phyloP scores from a whole-genome alignment of 2,329 filamentous ascomycete species.

The Pseudogymnoascus sp. region DNA sequence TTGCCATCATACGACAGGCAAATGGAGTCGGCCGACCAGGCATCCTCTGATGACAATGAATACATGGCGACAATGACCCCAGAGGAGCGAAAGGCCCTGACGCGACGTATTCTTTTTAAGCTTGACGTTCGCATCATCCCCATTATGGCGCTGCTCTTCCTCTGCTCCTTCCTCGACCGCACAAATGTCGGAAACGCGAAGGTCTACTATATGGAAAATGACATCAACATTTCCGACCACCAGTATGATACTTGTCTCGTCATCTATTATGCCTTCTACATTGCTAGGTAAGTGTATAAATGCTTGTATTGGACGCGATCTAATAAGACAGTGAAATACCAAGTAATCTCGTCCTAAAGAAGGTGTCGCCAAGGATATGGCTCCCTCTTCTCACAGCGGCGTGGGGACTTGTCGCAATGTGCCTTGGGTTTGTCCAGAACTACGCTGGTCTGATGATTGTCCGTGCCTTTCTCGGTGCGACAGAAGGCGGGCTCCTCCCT shows the following conservation, averaged over 20 bases:
- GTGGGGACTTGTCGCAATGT: slow-evolving; percentile 65
- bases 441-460: slow-evolving; percentile 51
- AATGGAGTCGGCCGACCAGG: neutral
- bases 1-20: neutral
- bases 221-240: slow-evolving; percentile 49
- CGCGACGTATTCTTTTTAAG: slow-evolving; percentile 43
- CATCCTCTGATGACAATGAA: neutral
- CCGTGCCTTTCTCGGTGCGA: slow-evolving; percentile 53
- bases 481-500: slow-evolving; percentile 58
- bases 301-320: neutral
- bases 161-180: slow-evolving; percentile 59
- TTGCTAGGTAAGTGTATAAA: slow-evolving; percentile 39
- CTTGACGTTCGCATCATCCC: slow-evolving; percentile 53
- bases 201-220: slow-evolving; percentile 53
- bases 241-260: slow-evolving; percentile 60
- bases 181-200: slow-evolving; percentile 69
- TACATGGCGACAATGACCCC: neutral
- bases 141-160: slow-evolving; percentile 55
- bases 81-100: slow-evolving; percentile 25
- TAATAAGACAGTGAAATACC: slow-evolving; percentile 40
- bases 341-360: slow-evolving; percentile 50
- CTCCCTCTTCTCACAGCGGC: slow-evolving; percentile 55
- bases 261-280: slow-evolving; percentile 60
- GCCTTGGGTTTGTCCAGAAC: slow-evolving; percentile 39
- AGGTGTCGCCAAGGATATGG: slow-evolving; percentile 48